Evolutionary conservation across 441 rosid species (phyloP).

Genomic region (Adansonia madagascariensis): DNA sequence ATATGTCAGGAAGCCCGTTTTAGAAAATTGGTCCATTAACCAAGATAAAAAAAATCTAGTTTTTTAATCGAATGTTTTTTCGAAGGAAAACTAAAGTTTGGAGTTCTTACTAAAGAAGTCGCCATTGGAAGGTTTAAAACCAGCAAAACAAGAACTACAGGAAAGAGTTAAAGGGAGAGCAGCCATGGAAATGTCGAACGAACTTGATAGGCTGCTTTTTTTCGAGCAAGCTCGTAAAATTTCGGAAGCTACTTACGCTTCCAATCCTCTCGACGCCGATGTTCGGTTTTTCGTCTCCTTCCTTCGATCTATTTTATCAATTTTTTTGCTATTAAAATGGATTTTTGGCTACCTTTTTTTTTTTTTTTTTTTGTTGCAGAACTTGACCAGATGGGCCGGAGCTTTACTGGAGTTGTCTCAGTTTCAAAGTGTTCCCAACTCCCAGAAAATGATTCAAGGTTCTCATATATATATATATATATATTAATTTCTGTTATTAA

Average conservation of each 20-base stretch:
- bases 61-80: no score
- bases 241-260: conserved; percentile 63
- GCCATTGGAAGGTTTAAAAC: no score
- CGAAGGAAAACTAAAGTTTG: no score
- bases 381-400: conserved; percentile 90
- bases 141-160: no score
- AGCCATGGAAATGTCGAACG: conserved; percentile 67
- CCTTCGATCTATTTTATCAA: neutral
- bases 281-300: conserved; percentile 40
- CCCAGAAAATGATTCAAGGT: conserved; percentile 83
- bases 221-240: conserved; percentile 78
- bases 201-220: conserved; percentile 68
- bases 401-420: conserved; percentile 83
- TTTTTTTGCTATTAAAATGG: neutral
- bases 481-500: no score
- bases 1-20: no score
- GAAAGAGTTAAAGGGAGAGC: no score
- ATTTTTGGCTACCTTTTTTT: neutral
- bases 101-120: no score
- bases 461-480: neutral
- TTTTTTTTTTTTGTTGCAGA: conserved; percentile 44
- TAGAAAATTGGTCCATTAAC: no score
- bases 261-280: conserved; percentile 69
- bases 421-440: conserved; percentile 64
- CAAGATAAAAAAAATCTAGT: no score